A percentile compares a stretch with the other conserved stretches of the same genome.
Evolutionary conservation across 2,329 filamentous ascomycete species (phyloP).

Genomic region (Cercospora sojina): DNA sequence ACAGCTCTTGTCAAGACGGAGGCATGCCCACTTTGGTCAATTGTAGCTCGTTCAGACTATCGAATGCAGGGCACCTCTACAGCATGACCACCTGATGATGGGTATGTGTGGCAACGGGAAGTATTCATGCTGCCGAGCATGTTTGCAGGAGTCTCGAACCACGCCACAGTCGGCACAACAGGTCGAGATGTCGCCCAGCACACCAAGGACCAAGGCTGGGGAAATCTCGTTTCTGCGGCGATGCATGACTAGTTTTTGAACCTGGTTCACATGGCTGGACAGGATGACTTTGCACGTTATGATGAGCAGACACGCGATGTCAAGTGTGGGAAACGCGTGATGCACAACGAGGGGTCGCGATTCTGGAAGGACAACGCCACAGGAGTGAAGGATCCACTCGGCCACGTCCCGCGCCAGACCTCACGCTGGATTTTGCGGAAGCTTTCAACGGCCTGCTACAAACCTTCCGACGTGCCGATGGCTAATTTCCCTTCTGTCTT

Average conservation of each 20-base stretch:
- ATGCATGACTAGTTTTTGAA: background rate
- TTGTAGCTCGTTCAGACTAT: background rate
- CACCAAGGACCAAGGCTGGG: background rate
- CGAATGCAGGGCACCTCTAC: background rate
- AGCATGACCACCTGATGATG: background rate
- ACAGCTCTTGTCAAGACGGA: background rate
- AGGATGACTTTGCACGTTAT: background rate
- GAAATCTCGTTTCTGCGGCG: background rate
- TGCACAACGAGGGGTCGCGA: background rate
- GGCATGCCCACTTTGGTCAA: background rate
- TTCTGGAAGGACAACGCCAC: background rate
- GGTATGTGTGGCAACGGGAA: background rate
- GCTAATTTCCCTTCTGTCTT: constrained; percentile 7
- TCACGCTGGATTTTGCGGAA: background rate
- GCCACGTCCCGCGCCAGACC: constrained; percentile 7
- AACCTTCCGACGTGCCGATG: constrained; percentile 1
- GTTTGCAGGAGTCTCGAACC: constrained; percentile 3
- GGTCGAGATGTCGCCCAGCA: background rate
- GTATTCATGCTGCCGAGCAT: background rate
- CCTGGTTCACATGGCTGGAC: background rate
- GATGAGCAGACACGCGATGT: background rate
- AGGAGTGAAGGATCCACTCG: constrained; percentile 14
- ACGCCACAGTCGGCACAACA: background rate
- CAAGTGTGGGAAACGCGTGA: constrained; percentile 9
- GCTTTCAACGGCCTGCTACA: constrained; percentile 9